These are phyloP conservation scores for Saccharomycopsis sp. DNA, from an alignment of 805 yeast species.

Conservation along the genomic window DNA sequence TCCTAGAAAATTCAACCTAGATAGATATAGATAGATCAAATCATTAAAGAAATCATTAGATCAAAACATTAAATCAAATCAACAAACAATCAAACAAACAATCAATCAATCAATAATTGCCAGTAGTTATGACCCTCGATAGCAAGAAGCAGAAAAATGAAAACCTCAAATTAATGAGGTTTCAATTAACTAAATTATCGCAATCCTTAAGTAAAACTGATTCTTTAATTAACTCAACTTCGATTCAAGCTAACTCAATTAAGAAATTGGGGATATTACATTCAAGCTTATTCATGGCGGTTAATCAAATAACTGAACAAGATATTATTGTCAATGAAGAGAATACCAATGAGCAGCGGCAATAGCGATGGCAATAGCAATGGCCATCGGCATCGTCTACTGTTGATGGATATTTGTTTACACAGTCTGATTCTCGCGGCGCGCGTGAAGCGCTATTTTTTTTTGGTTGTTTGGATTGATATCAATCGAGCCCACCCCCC, in stretches of 20 bases:
- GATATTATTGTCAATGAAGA: slow-evolving; percentile 9
- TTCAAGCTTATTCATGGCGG: slow-evolving; percentile 19
- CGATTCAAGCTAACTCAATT: slow-evolving; percentile 14
- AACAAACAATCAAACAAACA: too few species aligned
- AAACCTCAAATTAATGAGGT: slow-evolving; percentile 9
- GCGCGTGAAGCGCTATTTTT: background rate
- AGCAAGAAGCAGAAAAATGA: slow-evolving; percentile 12
- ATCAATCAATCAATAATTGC: too few species aligned
- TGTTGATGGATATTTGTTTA: background rate
- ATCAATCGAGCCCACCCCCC: too few species aligned
- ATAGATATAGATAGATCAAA: too few species aligned
- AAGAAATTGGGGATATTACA: slow-evolving; percentile 17
- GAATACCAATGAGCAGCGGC: too few species aligned
- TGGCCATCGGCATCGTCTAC: background rate
- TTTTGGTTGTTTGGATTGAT: too few species aligned
- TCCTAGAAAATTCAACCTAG: too few species aligned
- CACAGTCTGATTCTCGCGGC: background rate
- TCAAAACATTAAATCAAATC: too few species aligned
- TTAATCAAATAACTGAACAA: slow-evolving; percentile 17
- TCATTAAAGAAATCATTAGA: too few species aligned
- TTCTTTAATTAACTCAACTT: slow-evolving; percentile 1
- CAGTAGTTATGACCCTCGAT: slow-evolving; percentile 8
- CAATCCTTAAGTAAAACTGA: slow-evolving; percentile 13
- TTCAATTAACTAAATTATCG: slow-evolving; percentile 8
- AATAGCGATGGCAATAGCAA: background rate